phyloP scores from a whole-genome alignment of 1,139 yeast species.

The Pichia norvegensis region DNA sequence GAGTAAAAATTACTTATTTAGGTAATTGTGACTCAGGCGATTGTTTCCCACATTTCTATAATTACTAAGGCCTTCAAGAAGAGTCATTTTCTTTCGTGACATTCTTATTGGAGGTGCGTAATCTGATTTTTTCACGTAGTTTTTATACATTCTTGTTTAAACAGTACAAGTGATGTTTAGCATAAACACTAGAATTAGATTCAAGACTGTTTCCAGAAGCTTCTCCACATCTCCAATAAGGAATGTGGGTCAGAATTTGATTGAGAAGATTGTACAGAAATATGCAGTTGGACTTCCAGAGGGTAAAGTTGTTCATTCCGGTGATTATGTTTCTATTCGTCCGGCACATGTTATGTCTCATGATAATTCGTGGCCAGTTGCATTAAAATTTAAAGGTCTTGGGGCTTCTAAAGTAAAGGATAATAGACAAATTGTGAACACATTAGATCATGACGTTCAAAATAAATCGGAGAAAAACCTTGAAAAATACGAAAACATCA shows the following conservation, averaged over 20 bases:
- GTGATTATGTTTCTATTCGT: constrained; percentile 89
- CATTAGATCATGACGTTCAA: constrained; percentile 96
- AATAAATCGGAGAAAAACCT: constrained; percentile 83
- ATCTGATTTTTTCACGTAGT: not conserved
- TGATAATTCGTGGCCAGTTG: constrained; percentile 99
- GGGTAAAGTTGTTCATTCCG: constrained; percentile 69
- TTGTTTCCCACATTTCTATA: not conserved
- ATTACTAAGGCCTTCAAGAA: not conserved
- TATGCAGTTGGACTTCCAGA: constrained; percentile 77
- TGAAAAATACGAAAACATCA: constrained; percentile 80
- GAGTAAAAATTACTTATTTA: not conserved
- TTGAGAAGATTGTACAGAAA: constrained; percentile 91
- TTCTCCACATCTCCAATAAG: constrained; percentile 15
- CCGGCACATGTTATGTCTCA: constrained; percentile 99
- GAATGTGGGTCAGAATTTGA: constrained; percentile 63
- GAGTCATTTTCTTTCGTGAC: not conserved
- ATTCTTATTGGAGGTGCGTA: not conserved
- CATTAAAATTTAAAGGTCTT: constrained; percentile 87
- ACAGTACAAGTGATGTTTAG: constrained; percentile 7
- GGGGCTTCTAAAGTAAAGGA: constrained; percentile 83
- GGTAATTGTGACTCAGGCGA: not conserved
- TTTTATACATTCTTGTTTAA: not conserved
- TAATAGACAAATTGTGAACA: constrained; percentile 86
- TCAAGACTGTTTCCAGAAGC: constrained; percentile 4
- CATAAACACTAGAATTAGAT: constrained; percentile 6